Percentiles rank a stretch among this genome's conserved stretches.
phyloP scores from a whole-genome alignment of 352 stramenopile genomes.

The Globisporangium mamillatum region DNA sequence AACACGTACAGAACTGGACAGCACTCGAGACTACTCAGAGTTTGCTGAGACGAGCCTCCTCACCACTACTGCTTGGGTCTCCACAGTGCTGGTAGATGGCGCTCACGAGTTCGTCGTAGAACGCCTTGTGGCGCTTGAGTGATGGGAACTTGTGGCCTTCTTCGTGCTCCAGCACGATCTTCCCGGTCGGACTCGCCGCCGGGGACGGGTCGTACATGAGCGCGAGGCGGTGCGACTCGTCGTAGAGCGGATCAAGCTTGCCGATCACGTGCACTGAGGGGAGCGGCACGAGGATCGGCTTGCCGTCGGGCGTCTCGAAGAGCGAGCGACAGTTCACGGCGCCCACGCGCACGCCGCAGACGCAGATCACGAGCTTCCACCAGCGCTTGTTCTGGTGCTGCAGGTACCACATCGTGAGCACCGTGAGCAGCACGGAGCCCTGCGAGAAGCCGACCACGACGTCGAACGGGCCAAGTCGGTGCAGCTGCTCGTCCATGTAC shows the following conservation, averaged over 20 bases:
- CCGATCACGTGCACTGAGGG: constrained; percentile 32
- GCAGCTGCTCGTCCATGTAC: constrained; percentile 34
- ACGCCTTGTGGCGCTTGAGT: constrained; percentile 18
- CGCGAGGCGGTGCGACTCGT: constrained; percentile 20
- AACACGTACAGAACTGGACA: no score
- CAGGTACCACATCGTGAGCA: constrained; percentile 29
- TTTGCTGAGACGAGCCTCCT: constrained; percentile 9
- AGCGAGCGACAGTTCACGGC: constrained; percentile 8
- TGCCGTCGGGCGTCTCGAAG: constrained; percentile 16
- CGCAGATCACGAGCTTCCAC: constrained; percentile 40
- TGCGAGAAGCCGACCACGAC: constrained; percentile 53
- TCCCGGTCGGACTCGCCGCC: constrained; percentile 15
- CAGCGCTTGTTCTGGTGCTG: constrained; percentile 24
- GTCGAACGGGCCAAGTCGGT: constrained; percentile 34
- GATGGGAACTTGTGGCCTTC: constrained; percentile 46
- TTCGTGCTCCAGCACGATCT: constrained; percentile 38
- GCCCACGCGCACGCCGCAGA: constrained; percentile 24
- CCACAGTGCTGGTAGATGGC: constrained; percentile 28
- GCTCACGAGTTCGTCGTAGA: constrained; percentile 28
- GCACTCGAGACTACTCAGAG: background rate
- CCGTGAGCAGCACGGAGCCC: constrained; percentile 31
- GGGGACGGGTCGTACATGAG: constrained; percentile 25
- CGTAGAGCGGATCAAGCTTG: constrained; percentile 22
- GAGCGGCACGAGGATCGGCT: constrained; percentile 16
- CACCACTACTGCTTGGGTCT: constrained; percentile 5